Base-by-base conservation (phyloP, 2,329 filamentous ascomycete species). In the Mycosphaerella arachidis region DNA sequence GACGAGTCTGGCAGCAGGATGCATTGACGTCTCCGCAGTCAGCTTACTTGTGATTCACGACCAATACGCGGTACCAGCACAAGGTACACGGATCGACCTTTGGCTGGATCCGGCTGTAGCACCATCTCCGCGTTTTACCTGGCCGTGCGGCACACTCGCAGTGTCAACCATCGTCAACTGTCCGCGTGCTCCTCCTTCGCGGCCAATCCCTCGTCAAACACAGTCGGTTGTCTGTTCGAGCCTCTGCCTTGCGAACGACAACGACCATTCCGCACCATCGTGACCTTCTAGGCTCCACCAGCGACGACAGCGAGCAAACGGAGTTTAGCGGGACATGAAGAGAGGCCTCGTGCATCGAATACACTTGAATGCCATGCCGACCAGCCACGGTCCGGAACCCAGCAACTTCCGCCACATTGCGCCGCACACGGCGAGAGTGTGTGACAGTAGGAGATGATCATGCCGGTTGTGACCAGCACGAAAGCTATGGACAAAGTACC, bases 321-420 rank as follows among this genome's bases (percentile, higher is more conserved):
- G 53, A 54, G 37, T 13, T 37, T 29, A 29, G 48, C 57, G 53
- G 63, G 63, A 63, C 53, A 66, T 64, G 62, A 63, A 59, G 58
- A 63, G 56, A 33, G 55, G 20, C 43, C 29, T 24, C 20, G 54
- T 54, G 35, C 48, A 52, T 52, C 48, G 48, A 27, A 35, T 31
- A 31, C 27, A 2, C 18, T 10, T 18, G 50, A 33, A 35, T 52
- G 50, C 50, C 30, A 68, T 67, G 64, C 63, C 60, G 61, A 55
- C 57, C 56, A 57, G 55, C 53, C 59, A 43, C 56, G 62, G 45
- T 50, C 61, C 59, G 51, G 58, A 46, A 40, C 58, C 56, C 30
- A 60, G 53, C 54, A 61, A 60, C 53, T 58, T 55, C 48, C 58
- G 59, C 59, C 60, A 61, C 48, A 60, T 31, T 10, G 54, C n/a